Evolutionary conservation across 139 green algal species (phyloP).

Genomic region (Desmodesmus armatus): DNA sequence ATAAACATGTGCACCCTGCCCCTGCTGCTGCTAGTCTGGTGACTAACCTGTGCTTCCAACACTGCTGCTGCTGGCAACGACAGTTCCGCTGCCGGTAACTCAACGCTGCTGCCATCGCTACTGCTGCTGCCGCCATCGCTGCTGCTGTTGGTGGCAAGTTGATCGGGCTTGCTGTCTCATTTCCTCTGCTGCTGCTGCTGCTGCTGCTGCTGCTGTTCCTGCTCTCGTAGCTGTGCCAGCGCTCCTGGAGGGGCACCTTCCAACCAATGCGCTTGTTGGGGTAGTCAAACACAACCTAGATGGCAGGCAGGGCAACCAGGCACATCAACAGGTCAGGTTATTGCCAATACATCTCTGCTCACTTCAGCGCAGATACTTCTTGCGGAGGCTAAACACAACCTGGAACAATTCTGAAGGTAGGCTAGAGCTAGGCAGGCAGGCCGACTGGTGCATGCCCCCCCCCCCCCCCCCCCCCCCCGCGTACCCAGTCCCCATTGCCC

Average conservation of each 20-base stretch:
- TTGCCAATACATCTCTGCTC: too few relatives aligned
- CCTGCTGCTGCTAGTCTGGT: too few relatives aligned
- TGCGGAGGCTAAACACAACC: too few relatives aligned
- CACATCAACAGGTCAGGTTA: too few relatives aligned
- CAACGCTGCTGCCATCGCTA: neutral
- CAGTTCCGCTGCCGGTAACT: neutral
- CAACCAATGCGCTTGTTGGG: conserved; percentile 29
- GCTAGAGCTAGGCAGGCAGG: conserved; percentile 37
- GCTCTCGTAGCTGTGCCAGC: neutral
- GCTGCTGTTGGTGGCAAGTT: too few relatives aligned
- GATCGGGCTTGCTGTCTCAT: too few relatives aligned
- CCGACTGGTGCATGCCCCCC: neutral
- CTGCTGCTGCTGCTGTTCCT: neutral
- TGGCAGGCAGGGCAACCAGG: too few relatives aligned
- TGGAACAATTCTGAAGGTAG: too few relatives aligned
- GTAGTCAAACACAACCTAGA: conserved; percentile 26
- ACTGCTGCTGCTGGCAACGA: neutral
- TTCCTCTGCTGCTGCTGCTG: too few relatives aligned
- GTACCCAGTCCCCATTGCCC: neutral
- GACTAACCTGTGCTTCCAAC: too few relatives aligned
- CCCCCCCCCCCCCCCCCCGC: conserved; percentile 20
- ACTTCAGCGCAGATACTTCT: too few relatives aligned
- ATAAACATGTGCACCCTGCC: too few relatives aligned
- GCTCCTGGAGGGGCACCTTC: conserved; percentile 1
- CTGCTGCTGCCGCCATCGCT: neutral